Percentiles rank a stretch among this genome's conserved stretches.
Conservation (phyloP, 148 eudicot species). For the Polygonum aviculare region DNA sequence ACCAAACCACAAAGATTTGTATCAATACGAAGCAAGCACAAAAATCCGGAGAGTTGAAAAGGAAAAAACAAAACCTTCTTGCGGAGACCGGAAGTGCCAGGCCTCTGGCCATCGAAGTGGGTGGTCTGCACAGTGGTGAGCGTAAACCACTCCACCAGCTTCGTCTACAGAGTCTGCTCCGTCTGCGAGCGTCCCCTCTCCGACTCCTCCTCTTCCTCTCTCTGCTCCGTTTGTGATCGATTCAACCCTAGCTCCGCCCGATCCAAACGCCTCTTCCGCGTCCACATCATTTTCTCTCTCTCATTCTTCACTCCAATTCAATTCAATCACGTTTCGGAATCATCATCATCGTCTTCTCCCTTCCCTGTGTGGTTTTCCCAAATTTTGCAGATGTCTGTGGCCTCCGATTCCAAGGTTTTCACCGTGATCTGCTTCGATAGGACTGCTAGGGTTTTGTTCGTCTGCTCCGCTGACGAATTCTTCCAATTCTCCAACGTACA, state of each 20-base stretch:
- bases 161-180: slow-evolving; percentile 57
- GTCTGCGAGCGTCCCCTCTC: slow-evolving; percentile 53
- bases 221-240: slow-evolving; percentile 40
- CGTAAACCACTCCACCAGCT: too few species aligned
- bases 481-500: slow-evolving; percentile 60
- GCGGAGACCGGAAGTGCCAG: too few species aligned
- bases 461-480: slow-evolving; percentile 87
- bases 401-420: slow-evolving; percentile 56
- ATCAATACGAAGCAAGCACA: too few species aligned
- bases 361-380: not conserved
- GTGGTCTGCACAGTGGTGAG: too few species aligned
- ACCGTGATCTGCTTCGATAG: slow-evolving; percentile 82
- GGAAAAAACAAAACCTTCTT: too few species aligned
- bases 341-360: not conserved
- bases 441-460: slow-evolving; percentile 70
- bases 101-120: too few species aligned
- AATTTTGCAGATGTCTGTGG: slow-evolving; percentile 53
- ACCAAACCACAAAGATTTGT: too few species aligned
- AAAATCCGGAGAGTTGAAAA: too few species aligned
- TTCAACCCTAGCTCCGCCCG: slow-evolving; percentile 24
- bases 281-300: slow-evolving; percentile 38
- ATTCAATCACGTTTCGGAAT: not conserved
- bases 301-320: not conserved
- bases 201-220: slow-evolving; percentile 18
- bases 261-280: slow-evolving; percentile 67